phyloP scores from a whole-genome alignment of 768 basidiomycete species.

The Neoboletus subvelutipes region DNA sequence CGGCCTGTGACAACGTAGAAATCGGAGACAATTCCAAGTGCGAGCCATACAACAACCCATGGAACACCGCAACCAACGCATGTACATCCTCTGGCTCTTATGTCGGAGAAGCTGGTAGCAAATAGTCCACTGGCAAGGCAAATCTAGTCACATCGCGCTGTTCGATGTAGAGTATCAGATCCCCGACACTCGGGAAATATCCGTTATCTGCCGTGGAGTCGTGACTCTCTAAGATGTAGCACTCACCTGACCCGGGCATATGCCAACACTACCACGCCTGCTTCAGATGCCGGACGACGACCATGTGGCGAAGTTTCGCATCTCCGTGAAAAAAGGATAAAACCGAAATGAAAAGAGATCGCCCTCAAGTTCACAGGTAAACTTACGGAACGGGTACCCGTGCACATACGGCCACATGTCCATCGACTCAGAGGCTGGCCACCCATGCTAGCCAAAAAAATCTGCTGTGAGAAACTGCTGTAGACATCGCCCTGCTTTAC shows the following conservation, averaged over 20 bases:
- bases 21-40: constrained; percentile 1
- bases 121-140: neutral
- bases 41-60: constrained; percentile 1
- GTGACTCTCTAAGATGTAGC: neutral
- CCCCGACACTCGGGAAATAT: neutral
- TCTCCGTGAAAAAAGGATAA: neutral
- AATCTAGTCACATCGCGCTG: neutral
- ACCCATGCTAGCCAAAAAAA: neutral
- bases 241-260: neutral
- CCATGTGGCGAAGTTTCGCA: neutral
- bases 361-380: neutral
- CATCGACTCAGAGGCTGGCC: neutral
- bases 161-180: neutral
- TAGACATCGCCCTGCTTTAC: neutral
- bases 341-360: neutral
- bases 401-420: neutral
- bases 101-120: neutral
- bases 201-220: neutral
- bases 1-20: neutral
- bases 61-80: neutral
- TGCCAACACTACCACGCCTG: neutral
- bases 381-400: neutral
- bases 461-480: neutral
- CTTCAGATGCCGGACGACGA: neutral
- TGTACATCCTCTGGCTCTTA: neutral